Evolutionary conservation across 1,284 basidiomycete genomes (phyloP).

Genomic region (Salmacisia buchloeana): DNA sequence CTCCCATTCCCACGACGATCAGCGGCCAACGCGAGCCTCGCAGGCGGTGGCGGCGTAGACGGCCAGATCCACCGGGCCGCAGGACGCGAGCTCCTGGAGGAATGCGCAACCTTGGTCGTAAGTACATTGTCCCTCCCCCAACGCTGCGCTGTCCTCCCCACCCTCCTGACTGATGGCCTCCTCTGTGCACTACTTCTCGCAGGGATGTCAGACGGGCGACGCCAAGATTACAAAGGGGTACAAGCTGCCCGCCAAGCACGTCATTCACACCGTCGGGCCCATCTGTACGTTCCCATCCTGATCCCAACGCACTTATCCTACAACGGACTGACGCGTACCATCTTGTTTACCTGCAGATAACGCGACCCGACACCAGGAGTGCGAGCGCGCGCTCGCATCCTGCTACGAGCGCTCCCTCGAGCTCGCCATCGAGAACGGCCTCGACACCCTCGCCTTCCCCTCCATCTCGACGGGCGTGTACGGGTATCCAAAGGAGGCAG

Average conservation of each 20-base stretch:
- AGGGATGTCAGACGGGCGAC: conserved; percentile 74
- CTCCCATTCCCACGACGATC: not conserved
- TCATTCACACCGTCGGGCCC: conserved; percentile 82
- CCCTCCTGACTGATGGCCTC: conserved; percentile 4
- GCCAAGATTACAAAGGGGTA: conserved; percentile 66
- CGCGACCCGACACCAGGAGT: not conserved
- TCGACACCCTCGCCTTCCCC: conserved; percentile 38
- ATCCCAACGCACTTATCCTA: not conserved
- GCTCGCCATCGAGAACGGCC: conserved; percentile 15
- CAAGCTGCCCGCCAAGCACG: conserved; percentile 58
- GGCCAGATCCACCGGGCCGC: conserved; percentile 82
- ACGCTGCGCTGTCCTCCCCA: no score
- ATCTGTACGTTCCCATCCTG: conserved; percentile 6
- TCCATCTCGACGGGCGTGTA: conserved; percentile 47
- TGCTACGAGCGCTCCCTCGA: conserved; percentile 36
- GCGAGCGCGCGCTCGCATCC: conserved; percentile 53
- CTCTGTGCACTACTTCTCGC: conserved; percentile 58
- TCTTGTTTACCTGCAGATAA: not conserved
- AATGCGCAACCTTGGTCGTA: conserved; percentile 58
- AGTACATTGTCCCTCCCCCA: no score
- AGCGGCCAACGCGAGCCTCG: not conserved
- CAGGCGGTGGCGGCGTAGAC: conserved; percentile 58
- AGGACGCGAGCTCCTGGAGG: conserved; percentile 65
- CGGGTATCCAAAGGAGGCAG: conserved; percentile 41
- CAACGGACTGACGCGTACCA: not conserved